Evolutionary conservation across 495 filamentous ascomycete genomes (phyloP), one percentile per base, ranked within the genome.

Genomic region (Diplogelasinospora grovesii): DNA sequence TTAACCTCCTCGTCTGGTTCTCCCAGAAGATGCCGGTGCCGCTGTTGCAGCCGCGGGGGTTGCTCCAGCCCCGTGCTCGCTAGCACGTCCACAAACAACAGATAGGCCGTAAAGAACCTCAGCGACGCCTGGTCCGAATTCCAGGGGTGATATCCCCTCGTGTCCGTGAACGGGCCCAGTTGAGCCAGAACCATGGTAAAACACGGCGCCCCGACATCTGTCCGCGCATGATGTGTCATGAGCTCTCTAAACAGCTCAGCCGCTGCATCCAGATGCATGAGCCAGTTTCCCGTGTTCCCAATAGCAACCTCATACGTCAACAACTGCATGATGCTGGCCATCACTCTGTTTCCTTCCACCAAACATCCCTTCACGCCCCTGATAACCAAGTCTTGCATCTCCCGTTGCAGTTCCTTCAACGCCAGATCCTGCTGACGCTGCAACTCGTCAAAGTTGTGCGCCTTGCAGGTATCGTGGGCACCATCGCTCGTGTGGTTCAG

Each of bases 321-420:
- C 25, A 78, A 37, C 43, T 77, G 72, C 34, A 76, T 61, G 51
- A 78, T 71, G 61, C 67, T 68, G 30, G 63, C 56, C 65, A 77
- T 59, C 30, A 75, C 68, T 11, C 65, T 56, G 20, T 54, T 52
- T 16, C 51, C 52, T 24, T 65, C 59, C 22, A 28, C 27, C 1
- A 59, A 50, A 26, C 59, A 48, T 25, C 43, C 41, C 27, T 42
- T 46, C 18, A 60, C 54, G 10, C 60, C 58, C 16, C 62, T 52
- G 22, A 38, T 43, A 36, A 64, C 49, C 16, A 73, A 56, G 23
- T 59, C 53, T 27, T 60, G 52, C 40, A 74, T 53, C 25, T 65
- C 63, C 19, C 51, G 56, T 46, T 63, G 60, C 36, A 74, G 49
- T 39, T 66, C 61, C 14, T 51, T 38, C 27, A 74, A 58, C 15